Evolutionary conservation across 73 alveolate species (phyloP), one percentile per base, ranked within the genome.

Genomic region (Uronychia setigera): DNA sequence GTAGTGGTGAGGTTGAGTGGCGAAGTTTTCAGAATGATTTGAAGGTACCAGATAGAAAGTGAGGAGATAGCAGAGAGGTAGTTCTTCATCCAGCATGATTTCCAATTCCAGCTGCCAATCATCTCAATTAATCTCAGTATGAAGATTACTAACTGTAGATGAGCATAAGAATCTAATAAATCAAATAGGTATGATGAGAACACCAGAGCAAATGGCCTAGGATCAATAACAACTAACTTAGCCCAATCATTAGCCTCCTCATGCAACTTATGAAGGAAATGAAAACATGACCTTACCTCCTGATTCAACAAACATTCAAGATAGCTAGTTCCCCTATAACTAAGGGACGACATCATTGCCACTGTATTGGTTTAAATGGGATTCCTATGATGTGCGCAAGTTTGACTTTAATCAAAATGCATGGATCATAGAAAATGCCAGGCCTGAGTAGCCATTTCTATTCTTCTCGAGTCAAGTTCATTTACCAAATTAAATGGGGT

Each of bases 331-430:
- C n/a, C n/a, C n/a, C n/a, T n/a, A n/a, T n/a, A n/a, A n/a, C n/a
- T n/a, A n/a, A n/a, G n/a, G n/a, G n/a, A n/a, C n/a, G n/a, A 46
- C 67, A 5, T 11, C 5, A 5, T 19, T 46, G 5, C 67, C 67
- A 5, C 5, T 85, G 83, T 86, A 76, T 57, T 86, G 92, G 92
- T 76, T 80, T 1, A 86, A 86, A 29, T 86, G 92, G 92, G 92
- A 86, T 79, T 31, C 92, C 14, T 34, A 58, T 59, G 87, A 79
- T 1, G 58, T 86, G 1, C 79, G 27, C 35, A 78, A 79, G 34
- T 86, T 27, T 59, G 87, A 86, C 32, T 86, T 86, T 74, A 59
- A 34, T 35, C 25, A 35, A n/a, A 33, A 35, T 32, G 25, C 32
- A 32, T 85, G 91, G 91, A 35, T n/a, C 19, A n/a, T n/a, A 9